Base-by-base conservation (phyloP, 1,139 yeast species). In the Taphrina sp. region DNA sequence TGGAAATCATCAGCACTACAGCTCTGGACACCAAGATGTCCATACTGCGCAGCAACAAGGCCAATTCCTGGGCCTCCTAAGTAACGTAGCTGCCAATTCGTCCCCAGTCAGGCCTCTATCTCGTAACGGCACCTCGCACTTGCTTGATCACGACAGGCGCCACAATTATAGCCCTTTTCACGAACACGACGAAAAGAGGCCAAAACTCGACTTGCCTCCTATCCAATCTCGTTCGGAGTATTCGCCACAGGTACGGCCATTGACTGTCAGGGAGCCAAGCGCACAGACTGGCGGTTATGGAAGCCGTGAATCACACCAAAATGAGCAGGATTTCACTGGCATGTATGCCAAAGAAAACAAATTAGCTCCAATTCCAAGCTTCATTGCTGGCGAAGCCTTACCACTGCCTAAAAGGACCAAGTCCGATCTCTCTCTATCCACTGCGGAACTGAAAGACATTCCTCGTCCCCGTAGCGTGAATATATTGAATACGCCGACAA, bases 41-140 rank as follows among this genome's bases (percentile, higher is more conserved):
- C 36, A 31, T 10, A 8, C 47, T 23, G 34, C 23, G 4, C 37
- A 43, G 16, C 46, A 41, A 29, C 47, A 43, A 20, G 47, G 47
- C 23, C 47, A 43, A 31, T 43, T 43, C 16, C 28, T 43, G n/a
- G 47, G 47, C 8, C 38, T 43, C 5, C 47, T 43, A 3, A 43
- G 47, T n/a, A 43, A 43, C 20, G 47, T 43, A 5, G 47, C 47
- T 5, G 47, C 47, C 2, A 43, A 43, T 31, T 43, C 47, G 17
- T 43, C 47, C 14, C 47, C 47, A 3, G 47, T 31, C 20, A 8
- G 47, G 19, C 47, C 47, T 8, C 38, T 23, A 14, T 43, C 47
- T 14, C 47, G 47, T 5, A 43, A 31, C 22, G n/a, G n/a, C n/a
- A n/a, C n/a, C n/a, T 33, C 31, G 16, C 45, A 41, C 8, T n/a